Evolutionary conservation across 2,329 filamentous ascomycete genomes (phyloP).

Genomic region (Sarocladium oryzae): DNA sequence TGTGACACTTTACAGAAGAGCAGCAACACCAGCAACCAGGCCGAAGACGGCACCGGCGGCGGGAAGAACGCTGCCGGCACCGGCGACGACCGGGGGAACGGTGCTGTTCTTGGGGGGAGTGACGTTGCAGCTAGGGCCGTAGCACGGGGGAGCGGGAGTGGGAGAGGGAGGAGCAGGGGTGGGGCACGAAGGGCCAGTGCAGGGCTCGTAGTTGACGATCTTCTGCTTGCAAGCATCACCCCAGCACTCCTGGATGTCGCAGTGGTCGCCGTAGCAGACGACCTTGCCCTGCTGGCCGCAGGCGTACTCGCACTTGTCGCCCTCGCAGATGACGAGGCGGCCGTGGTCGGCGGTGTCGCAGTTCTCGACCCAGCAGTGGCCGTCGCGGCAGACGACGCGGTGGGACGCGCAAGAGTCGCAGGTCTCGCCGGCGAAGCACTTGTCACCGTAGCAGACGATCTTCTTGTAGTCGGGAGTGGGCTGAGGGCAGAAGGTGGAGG

Average conservation of each 20-base stretch:
- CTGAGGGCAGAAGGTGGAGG: slow-evolving; percentile 14
- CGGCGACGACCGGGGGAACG: not conserved
- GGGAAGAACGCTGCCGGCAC: slow-evolving; percentile 1
- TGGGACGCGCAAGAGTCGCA: slow-evolving; percentile 21
- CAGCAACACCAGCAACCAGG: slow-evolving; percentile 4
- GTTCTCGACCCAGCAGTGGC: slow-evolving; percentile 21
- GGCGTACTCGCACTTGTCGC: slow-evolving; percentile 21
- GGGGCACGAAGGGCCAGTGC: slow-evolving; percentile 20
- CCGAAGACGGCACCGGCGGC: slow-evolving; percentile 7
- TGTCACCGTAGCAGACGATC: slow-evolving; percentile 28
- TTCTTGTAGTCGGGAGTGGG: slow-evolving; percentile 21
- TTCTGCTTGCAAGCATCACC: slow-evolving; percentile 19
- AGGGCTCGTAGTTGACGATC: slow-evolving; percentile 24
- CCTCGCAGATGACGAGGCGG: slow-evolving; percentile 14
- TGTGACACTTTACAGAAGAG: slow-evolving; percentile 10
- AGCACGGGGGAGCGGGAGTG: not conserved
- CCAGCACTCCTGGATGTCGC: slow-evolving; percentile 13
- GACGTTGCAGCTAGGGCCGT: slow-evolving; percentile 1
- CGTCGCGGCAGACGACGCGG: slow-evolving; percentile 26
- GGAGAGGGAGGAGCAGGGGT: slow-evolving; percentile 4
- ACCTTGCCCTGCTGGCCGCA: slow-evolving; percentile 22
- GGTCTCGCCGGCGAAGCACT: slow-evolving; percentile 24
- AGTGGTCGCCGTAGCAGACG: slow-evolving; percentile 20
- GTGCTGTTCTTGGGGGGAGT: not conserved
- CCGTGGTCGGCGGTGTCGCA: slow-evolving; percentile 15